These are phyloP conservation scores for Saprolegnia parasitica DNA, from an alignment of 352 stramenopile genomes.

Conservation along the genomic window DNA sequence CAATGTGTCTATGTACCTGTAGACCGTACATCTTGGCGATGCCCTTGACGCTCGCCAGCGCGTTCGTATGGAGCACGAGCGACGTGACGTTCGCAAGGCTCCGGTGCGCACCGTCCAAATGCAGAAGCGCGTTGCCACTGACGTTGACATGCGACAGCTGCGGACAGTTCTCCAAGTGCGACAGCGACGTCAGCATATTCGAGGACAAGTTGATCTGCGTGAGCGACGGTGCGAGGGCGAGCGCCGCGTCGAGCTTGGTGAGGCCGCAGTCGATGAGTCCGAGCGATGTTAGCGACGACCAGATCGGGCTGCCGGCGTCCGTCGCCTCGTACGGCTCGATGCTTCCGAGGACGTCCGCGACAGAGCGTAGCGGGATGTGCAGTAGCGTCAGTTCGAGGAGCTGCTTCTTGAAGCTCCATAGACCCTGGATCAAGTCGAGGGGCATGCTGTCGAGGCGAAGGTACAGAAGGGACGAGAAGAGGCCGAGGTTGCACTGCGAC, in stretches of 20 bases:
- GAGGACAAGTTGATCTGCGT: slow-evolving; percentile 6
- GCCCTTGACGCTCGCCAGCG: background rate
- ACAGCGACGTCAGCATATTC: slow-evolving; percentile 8
- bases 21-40: slow-evolving; percentile 21
- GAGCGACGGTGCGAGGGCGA: slow-evolving; percentile 2
- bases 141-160: slow-evolving; percentile 19
- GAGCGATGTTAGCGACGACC: background rate
- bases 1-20: background rate
- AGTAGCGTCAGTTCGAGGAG: slow-evolving; percentile 7
- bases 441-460: background rate
- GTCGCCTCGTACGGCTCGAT: background rate
- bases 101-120: slow-evolving; percentile 8
- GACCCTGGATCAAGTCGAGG: background rate
- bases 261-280: slow-evolving; percentile 2
- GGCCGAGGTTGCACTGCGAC: slow-evolving; percentile 17
- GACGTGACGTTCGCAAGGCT: slow-evolving; percentile 11
- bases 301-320: background rate
- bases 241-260: slow-evolving; percentile 10
- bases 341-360: background rate
- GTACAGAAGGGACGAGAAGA: slow-evolving; percentile 23
- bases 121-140: background rate
- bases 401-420: slow-evolving; percentile 1
- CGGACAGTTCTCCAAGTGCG: slow-evolving; percentile 19
- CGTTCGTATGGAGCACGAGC: slow-evolving; percentile 4
- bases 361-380: background rate